phyloP scores from a whole-genome alignment of 2,329 filamentous ascomycete genomes.

The Neonectria punicea region DNA sequence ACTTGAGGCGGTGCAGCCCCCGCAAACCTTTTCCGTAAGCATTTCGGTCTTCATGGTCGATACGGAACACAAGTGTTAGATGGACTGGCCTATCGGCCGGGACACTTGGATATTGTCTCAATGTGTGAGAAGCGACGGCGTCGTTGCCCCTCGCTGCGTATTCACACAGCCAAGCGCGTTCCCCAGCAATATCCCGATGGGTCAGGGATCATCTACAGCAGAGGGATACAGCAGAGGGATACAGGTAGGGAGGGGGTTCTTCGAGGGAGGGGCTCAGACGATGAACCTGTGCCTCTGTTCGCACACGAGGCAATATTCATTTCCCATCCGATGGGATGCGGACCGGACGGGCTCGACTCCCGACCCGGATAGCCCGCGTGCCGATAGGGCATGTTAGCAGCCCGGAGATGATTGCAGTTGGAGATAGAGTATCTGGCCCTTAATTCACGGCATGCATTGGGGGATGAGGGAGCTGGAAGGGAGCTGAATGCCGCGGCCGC shows the following conservation, averaged over 20 bases:
- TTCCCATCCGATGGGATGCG: background rate
- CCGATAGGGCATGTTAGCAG: constrained; percentile 5
- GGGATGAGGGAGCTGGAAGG: background rate
- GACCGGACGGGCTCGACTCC: background rate
- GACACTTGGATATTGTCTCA: constrained; percentile 9
- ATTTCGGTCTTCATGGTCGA: background rate
- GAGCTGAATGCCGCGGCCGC: constrained; percentile 15
- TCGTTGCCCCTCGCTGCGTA: background rate
- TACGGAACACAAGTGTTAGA: background rate
- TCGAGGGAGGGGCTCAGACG: background rate
- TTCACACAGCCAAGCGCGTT: constrained; percentile 3
- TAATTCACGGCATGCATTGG: constrained; percentile 11
- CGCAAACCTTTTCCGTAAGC: background rate
- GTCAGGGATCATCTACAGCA: background rate
- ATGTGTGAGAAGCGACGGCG: background rate
- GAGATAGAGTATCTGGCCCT: constrained; percentile 20
- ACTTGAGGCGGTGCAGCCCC: background rate
- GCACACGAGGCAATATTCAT: background rate
- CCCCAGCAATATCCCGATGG: constrained; percentile 3
- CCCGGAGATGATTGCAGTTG: constrained; percentile 21
- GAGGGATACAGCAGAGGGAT: constrained; percentile 1
- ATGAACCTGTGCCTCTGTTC: background rate
- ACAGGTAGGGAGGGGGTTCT: background rate
- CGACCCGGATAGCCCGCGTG: constrained; percentile 3
- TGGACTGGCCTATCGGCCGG: background rate